A percentile compares a stretch with the other conserved stretches of the same genome.
These are phyloP conservation scores for Psilocybe azurescens DNA, from an alignment of 768 basidiomycete genomes.

Conservation along the genomic window DNA sequence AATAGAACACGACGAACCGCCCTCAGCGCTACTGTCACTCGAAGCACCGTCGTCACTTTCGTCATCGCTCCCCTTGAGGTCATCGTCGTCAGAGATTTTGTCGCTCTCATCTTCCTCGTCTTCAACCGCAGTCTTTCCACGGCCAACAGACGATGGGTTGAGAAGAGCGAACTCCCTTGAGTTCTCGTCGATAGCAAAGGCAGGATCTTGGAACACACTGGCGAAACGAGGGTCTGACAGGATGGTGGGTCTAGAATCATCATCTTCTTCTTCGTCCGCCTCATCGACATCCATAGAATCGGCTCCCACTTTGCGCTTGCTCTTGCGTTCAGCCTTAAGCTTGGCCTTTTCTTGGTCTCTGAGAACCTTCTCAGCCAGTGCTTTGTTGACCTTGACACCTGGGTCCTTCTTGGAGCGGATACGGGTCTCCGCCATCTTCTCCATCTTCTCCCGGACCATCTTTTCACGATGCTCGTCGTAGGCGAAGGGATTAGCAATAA, in stretches of 20 bases:
- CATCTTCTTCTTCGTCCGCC: slow-evolving; percentile 39
- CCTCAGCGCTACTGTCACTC: slow-evolving; percentile 60
- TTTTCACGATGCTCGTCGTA: slow-evolving; percentile 95
- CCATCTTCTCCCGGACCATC: slow-evolving; percentile 86
- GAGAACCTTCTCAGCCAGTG: slow-evolving; percentile 84
- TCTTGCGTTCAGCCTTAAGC: slow-evolving; percentile 62
- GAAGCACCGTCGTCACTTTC: slow-evolving; percentile 25
- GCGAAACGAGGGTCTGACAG: slow-evolving; percentile 90
- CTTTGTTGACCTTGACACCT: slow-evolving; percentile 76
- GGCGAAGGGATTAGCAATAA: slow-evolving; percentile 95
- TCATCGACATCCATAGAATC: slow-evolving; percentile 44
- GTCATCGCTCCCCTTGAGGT: slow-evolving; percentile 40
- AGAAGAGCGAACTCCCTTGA: slow-evolving; percentile 90
- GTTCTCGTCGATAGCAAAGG: slow-evolving; percentile 89
- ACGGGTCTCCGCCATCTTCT: slow-evolving; percentile 90
- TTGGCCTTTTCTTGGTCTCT: slow-evolving; percentile 65
- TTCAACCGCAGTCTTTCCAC: slow-evolving; percentile 80
- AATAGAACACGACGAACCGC: slow-evolving; percentile 41
- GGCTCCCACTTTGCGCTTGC: slow-evolving; percentile 40
- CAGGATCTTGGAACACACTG: slow-evolving; percentile 88
- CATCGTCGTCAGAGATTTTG: slow-evolving; percentile 58
- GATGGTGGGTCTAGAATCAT: slow-evolving; percentile 49
- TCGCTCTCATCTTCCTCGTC: slow-evolving; percentile 91
- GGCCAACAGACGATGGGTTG: slow-evolving; percentile 83
- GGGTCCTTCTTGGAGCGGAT: slow-evolving; percentile 83